These are phyloP conservation scores for Venturia effusa DNA, from an alignment of 2,329 filamentous ascomycete species.

Conservation along the genomic window DNA sequence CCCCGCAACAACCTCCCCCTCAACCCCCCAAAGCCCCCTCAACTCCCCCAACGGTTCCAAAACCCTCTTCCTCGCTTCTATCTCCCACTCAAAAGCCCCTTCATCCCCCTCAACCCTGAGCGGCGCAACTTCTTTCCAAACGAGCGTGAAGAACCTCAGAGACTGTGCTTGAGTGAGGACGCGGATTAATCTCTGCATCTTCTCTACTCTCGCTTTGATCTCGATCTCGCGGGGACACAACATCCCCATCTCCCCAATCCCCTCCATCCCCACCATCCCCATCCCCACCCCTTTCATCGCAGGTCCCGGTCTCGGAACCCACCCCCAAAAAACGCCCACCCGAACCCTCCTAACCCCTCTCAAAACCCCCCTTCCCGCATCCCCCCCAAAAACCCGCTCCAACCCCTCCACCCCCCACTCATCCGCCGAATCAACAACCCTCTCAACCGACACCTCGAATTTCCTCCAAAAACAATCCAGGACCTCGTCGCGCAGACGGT, in stretches of 20 bases:
- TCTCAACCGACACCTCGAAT: background rate
- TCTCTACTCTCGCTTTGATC: background rate
- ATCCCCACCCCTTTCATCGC: background rate
- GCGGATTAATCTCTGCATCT: background rate
- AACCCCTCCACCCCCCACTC: background rate
- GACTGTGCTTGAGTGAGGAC: background rate
- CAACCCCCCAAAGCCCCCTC: background rate
- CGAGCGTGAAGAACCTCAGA: background rate
- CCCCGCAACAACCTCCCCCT: background rate
- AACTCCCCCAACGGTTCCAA: background rate
- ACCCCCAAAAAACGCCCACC: slow-evolving; percentile 6
- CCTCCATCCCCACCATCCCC: background rate
- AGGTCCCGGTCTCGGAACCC: background rate
- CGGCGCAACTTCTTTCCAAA: slow-evolving; percentile 4
- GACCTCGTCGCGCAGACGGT: background rate
- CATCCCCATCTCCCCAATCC: background rate
- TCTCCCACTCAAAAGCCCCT: background rate
- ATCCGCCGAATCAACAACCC: background rate
- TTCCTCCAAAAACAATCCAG: background rate
- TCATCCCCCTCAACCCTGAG: background rate
- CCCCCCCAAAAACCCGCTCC: background rate
- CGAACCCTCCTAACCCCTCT: background rate
- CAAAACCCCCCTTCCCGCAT: background rate
- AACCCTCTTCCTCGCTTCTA: background rate
- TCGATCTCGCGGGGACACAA: background rate